Evolutionary conservation across 1,284 basidiomycete species (phyloP), one percentile per base, ranked within the genome.

Genomic region (Apiotrichum domesticum): DNA sequence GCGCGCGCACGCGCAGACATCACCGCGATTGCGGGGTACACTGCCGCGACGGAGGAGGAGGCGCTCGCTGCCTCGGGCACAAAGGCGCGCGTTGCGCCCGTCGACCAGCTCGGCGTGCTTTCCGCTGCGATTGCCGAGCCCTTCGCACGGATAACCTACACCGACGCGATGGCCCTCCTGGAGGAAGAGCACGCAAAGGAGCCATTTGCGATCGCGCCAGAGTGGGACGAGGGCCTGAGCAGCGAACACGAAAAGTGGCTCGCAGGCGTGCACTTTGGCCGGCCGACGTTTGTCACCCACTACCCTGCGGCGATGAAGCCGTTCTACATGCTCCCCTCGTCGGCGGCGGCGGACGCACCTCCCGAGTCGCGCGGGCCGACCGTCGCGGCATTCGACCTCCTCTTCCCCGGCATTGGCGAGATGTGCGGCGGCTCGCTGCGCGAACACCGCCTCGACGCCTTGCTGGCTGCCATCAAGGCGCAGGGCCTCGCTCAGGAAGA

Each of bases 181-280:
- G 68, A 79, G 56, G 69, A 72, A 33, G 68, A 78, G 46, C 72
- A 80, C 46, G 62, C 69, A 3, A 41, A 66, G 66, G 35, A 42
- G 41, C 59, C 52, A 15, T 90, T 87, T 76, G 69, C 77, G 47
- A 85, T 82, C 62, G 66, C 75, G 39, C 87, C 90, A 0, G 67
- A 65, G 35, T 92, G 87, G 87, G 89, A 90, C 3, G 77, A 80
- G 15, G 76, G 83, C 0, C 78, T 98, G 33, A 84, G 87, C 63
- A 88, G 87, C 69, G 94, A 97, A 72, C 94, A 98, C 73, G 96
- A 99, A 75, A 85, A 85, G 57, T 96, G 87, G 84, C 80, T 98
- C 3, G 87, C 91, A 0, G 84, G 85, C 48, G 46, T 14, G 35
- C 60, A 75, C 44, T 76, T 85, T 50, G 61, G 56, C 39, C 86